These are phyloP conservation scores for Mucor velutinosus DNA, from an alignment of 371 early-diverging fungal genomes.

Conservation along the genomic window DNA sequence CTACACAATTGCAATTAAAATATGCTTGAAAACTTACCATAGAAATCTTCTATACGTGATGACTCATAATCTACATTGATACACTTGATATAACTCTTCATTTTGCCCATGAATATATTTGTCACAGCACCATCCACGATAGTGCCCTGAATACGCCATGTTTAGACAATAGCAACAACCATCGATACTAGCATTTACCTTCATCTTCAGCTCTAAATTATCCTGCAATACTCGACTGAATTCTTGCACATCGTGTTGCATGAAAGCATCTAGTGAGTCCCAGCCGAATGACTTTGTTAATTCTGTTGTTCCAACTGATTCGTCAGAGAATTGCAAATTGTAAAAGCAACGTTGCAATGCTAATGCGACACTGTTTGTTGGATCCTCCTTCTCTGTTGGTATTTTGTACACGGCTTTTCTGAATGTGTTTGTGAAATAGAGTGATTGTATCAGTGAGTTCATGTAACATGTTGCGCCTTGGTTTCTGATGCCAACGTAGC, in stretches of 20 bases:
- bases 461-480: slow-evolving; percentile 99
- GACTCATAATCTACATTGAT: slow-evolving; percentile 93
- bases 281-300: slow-evolving; percentile 97
- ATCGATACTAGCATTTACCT: slow-evolving; percentile 12
- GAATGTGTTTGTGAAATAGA: slow-evolving; percentile 96
- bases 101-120: slow-evolving; percentile 91
- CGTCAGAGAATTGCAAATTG: slow-evolving; percentile 72
- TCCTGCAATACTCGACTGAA: slow-evolving; percentile 96
- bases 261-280: slow-evolving; percentile 92
- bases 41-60: slow-evolving; percentile 78
- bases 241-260: slow-evolving; percentile 98
- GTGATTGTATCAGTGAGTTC: slow-evolving; percentile 97
- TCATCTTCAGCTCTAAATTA: slow-evolving; percentile 92
- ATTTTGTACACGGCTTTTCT: slow-evolving; percentile 88
- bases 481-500: slow-evolving; percentile 94
- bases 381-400: slow-evolving; percentile 87
- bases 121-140: slow-evolving; percentile 91
- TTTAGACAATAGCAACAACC: not conserved
- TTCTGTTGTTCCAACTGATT: slow-evolving; percentile 79
- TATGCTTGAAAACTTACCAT: slow-evolving; percentile 26
- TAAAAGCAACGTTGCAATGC: slow-evolving; percentile 96
- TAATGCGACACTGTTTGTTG: slow-evolving; percentile 80
- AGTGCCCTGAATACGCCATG: slow-evolving; percentile 47
- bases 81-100: slow-evolving; percentile 94
- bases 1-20: not conserved